Conservation (phyloP, 306 rosid species). For the Rosa chinensis region DNA sequence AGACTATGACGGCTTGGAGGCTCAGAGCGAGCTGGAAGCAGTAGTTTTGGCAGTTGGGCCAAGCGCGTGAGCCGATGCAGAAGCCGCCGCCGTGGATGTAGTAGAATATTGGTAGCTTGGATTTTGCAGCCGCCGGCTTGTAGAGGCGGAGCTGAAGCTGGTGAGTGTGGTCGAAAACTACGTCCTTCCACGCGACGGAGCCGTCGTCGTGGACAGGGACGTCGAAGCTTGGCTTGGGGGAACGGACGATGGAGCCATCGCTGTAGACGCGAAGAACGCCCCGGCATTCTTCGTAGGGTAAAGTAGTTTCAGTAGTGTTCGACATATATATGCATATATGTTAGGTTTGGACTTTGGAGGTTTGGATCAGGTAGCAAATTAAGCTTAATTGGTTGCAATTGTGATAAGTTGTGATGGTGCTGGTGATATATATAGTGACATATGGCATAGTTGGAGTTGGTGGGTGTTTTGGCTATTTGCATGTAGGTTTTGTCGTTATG, state of each 20-base stretch:
- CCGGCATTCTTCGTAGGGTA: constrained; percentile 54
- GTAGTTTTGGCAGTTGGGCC: constrained; percentile 88
- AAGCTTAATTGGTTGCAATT: too few relatives aligned
- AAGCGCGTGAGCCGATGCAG: constrained; percentile 87
- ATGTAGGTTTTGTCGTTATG: constrained; percentile 4
- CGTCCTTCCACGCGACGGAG: constrained; percentile 71
- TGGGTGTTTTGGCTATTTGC: background rate
- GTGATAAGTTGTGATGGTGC: background rate
- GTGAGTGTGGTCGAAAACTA: constrained; percentile 45
- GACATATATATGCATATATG: constrained; percentile 13
- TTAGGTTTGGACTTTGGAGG: too few relatives aligned
- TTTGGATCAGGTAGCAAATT: background rate
- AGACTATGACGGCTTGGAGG: constrained; percentile 51
- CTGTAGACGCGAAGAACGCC: constrained; percentile 80
- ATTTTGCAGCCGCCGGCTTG: constrained; percentile 40
- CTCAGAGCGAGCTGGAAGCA: constrained; percentile 55
- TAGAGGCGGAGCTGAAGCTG: constrained; percentile 74
- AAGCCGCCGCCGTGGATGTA: constrained; percentile 95
- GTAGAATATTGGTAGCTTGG: constrained; percentile 58
- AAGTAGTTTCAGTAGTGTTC: background rate
- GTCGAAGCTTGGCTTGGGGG: constrained; percentile 50
- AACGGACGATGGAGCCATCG: constrained; percentile 69
- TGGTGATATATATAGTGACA: background rate
- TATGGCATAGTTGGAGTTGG: background rate
- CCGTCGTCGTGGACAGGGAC: constrained; percentile 56